Evolutionary conservation across 805 yeast genomes (phyloP), one percentile per base, ranked within the genome.

Genomic region (Lachancea quebecensis): DNA sequence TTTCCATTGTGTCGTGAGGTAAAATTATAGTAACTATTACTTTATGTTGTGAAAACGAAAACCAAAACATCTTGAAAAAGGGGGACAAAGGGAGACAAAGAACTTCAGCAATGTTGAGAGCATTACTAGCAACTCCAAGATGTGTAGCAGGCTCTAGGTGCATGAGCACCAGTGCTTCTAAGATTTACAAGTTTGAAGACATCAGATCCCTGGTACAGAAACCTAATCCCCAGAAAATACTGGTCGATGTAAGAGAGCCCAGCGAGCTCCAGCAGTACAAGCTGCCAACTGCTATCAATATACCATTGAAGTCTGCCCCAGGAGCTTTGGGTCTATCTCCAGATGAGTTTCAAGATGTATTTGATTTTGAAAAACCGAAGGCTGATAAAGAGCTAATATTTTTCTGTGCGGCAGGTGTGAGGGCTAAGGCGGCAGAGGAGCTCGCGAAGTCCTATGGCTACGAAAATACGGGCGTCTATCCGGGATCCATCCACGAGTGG

Each of bases 181-280:
- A 72, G 51, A 50, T 66, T 35, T 79, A 77, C 61, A 66, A 68
- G 28, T 82, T 76, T 61, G 66, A 72, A 10, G 74, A 71, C 30
- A 67, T 82, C 49, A 67, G 71, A 54, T 60, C 67, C n/a, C 60
- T 85, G 18, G 69, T 74, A 10, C 54, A 54, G 18, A 64, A 69
- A 50, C 78, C 79, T 4, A 71, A 69, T 44, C 71, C 77, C 12
- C 67, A 69, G 12, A 66, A 74, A 32, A 72, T 87, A 35, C 66
- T 91, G 33, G 81, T 91, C 18, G 99, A 91, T 60, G 97, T 87
- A 16, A 80, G 99, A 62, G 98, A 91, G 70, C 96, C 97, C 5
- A 74, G 71, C 21, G 99, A 91, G 67, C 74, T 68, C 57, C 49
- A 56, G 21, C 78, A 70, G 39, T 96, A 96, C 36, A 80, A 77